Evolutionary conservation across 1,284 basidiomycete species (phyloP), one percentile per base, ranked within the genome.

Genomic region (Ceratobasidium sp.): DNA sequence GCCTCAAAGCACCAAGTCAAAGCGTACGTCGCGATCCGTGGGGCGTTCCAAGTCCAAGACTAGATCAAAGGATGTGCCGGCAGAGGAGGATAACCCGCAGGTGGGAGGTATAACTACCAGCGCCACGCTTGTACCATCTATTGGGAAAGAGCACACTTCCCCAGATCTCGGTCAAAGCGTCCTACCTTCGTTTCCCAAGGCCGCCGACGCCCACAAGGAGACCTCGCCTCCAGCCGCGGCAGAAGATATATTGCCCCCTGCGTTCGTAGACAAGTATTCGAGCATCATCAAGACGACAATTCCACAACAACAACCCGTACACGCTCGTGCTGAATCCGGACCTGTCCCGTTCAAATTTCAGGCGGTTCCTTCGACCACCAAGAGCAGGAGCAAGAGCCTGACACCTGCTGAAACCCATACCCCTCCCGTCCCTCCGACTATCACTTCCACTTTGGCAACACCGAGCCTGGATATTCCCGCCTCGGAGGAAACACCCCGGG

Each of bases 41-140:
- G 69, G 69, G 8, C 56, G 69, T 14, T 62, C 69, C 58, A 72
- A 72, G 39, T 72, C 69, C 39, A 72, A 72, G 27, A 49, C 56
- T 24, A 24, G 69, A 14, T 61, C 56, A 2, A 62, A 72, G 41
- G 62, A 31, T 27, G 24, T 16, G n/a, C 56, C 27, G 31, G 46
- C 46, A 43, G 69, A 72, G 27, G 69, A 37, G 7, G 46, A 72
- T 13, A 46, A 49, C 19, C 56, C 19, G 13, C 19, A 62, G 31
- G n/a, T 29, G n/a, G 56, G 61, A 46, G 27, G 22, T 46, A 46
- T 19, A n/a, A 19, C 6, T 19, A 46, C 14, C 14, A 46, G 43
- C 43, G 14, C 14, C n/a, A 46, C 43, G n/a, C 6, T 41, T n/a
- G 6, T 31, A 39, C 31, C 37, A 6, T 11, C 48, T 31, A n/a